phyloP scores from a whole-genome alignment of 805 yeast species.

The Spathaspora sp. region DNA sequence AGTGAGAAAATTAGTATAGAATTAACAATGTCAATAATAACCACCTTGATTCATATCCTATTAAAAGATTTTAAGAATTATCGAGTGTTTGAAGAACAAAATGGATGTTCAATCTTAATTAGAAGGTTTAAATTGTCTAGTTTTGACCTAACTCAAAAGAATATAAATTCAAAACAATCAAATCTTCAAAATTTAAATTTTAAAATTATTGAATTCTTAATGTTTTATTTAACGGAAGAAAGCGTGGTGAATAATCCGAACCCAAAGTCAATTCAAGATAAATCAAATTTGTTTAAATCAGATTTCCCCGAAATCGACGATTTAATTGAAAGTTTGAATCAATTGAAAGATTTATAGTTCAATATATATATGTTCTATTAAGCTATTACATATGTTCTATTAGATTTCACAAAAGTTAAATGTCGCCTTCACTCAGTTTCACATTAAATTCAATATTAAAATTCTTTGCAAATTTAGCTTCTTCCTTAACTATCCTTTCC shows the following conservation, averaged over 20 bases:
- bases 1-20: constrained; percentile 8
- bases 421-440: too few species aligned
- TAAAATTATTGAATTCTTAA: constrained; percentile 63
- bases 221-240: constrained; percentile 68
- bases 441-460: constrained; percentile 9
- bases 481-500: constrained; percentile 1
- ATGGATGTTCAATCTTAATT: constrained; percentile 55
- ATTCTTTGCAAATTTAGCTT: constrained; percentile 7
- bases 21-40: constrained; percentile 36
- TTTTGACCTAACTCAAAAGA: constrained; percentile 1
- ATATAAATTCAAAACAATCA: constrained; percentile 5
- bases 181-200: constrained; percentile 52
- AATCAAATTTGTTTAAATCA: constrained; percentile 30
- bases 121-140: constrained; percentile 25
- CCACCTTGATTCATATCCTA: constrained; percentile 54
- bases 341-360: constrained; percentile 20
- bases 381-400: background rate
- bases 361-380: background rate
- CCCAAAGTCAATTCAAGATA: constrained; percentile 20
- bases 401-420: too few species aligned
- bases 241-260: constrained; percentile 8
- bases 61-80: constrained; percentile 55
- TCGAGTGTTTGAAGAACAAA: constrained; percentile 53
- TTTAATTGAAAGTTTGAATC: constrained; percentile 32
- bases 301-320: constrained; percentile 39